Evolutionary conservation across 2,329 filamentous ascomycete genomes (phyloP), one percentile per base, ranked within the genome.

Genomic region (Calonectria fujianensis): DNA sequence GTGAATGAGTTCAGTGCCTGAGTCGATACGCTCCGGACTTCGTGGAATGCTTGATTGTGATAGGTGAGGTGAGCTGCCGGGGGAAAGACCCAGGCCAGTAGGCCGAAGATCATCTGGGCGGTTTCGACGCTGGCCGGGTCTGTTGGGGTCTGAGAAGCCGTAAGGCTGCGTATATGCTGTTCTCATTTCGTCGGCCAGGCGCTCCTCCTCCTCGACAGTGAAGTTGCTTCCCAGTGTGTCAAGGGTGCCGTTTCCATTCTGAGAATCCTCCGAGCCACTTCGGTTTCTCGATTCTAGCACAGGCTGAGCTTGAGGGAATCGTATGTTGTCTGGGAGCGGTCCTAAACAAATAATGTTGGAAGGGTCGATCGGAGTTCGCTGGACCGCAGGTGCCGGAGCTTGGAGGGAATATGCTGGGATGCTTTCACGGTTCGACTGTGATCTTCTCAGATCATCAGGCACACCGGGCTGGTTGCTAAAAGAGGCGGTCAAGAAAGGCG

Each of bases 181-280:
- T 20, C 78, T 80, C 10, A 76, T 74, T 29, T 83, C 81, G 14
- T 79, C 76, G 13, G 80, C 78, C 51, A 83, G 77, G 32, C 52
- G 67, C 9, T 82, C 81, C 74, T 89, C 88, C 75, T 92, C 89
- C 31, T 91, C 88, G 13, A 90, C 87, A 0, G 90, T 92, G 77
- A 87, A 92, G 72, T 91, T 90, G 80, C 90, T 91, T 27, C 90
- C 90, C 10, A 91, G 80, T 3, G 89, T 91, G 72, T 88, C 86
- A 39, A 83, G 65, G 4, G 80, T 78, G 13, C 64, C 69, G 1
- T 74, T 72, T 3, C 73, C 75, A 35, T 74, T 37, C 14, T 51
- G 29, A 13, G 35, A 70, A 20, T 65, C 64, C 8, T 41, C 31
- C 18, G 72, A 69, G 14, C 51, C 74, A 41, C 50, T 74, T 32